Percentiles rank a stretch among this genome's conserved stretches.
Evolutionary conservation across 805 yeast species (phyloP).

Genomic region (Starmera amethionina): DNA sequence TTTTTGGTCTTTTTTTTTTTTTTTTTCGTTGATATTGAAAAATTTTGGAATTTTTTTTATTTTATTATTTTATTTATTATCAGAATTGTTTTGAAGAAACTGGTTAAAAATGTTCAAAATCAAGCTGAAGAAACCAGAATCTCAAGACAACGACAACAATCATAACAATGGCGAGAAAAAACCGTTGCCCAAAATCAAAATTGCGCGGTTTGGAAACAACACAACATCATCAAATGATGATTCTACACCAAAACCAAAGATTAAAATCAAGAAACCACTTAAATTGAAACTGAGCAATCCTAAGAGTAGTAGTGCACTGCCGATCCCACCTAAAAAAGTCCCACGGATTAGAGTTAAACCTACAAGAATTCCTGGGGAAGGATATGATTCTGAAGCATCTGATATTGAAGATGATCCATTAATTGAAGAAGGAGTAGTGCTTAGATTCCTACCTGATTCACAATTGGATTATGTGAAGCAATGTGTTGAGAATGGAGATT

Average conservation of each 20-base stretch:
- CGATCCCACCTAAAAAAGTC: neutral
- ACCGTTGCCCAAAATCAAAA: conserved; percentile 1
- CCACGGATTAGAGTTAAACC: conserved; percentile 47
- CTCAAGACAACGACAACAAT: conserved; percentile 4
- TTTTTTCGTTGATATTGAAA: too few relatives aligned
- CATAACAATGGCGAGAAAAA: neutral
- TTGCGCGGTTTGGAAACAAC: neutral
- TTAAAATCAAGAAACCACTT: neutral
- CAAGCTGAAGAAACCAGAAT: conserved; percentile 17
- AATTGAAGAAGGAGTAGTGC: conserved; percentile 74
- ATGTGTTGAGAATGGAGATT: conserved; percentile 71
- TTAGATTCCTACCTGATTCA: conserved; percentile 62
- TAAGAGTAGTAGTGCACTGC: neutral
- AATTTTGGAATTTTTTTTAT: too few relatives aligned
- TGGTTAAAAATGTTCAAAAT: conserved; percentile 13
- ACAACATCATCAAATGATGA: neutral
- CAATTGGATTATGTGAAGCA: conserved; percentile 65
- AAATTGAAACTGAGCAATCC: neutral
- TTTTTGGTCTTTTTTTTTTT: too few relatives aligned
- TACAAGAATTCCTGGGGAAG: conserved; percentile 78
- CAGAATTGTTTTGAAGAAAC: too few relatives aligned
- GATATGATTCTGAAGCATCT: conserved; percentile 94
- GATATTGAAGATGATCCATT: conserved; percentile 93
- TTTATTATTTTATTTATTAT: too few relatives aligned
- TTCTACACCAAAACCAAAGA: neutral